Evolutionary conservation across 2,329 filamentous ascomycete species (phyloP).

Genomic region (Colletotrichum salicis): DNA sequence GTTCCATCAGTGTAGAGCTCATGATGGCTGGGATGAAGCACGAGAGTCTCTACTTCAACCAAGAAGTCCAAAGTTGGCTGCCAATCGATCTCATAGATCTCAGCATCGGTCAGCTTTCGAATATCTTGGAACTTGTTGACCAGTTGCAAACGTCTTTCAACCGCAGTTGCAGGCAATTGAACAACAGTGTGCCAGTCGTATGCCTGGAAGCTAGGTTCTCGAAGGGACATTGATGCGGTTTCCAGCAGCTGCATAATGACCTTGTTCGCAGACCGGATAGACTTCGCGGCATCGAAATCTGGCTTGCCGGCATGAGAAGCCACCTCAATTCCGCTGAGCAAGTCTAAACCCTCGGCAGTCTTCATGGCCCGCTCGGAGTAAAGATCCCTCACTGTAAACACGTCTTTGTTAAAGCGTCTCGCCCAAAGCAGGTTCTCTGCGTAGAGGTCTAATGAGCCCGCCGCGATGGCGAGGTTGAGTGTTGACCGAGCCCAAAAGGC

Average conservation of each 20-base stretch:
- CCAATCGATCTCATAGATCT: neutral
- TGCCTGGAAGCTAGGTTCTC: constrained; percentile 19
- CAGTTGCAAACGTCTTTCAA: neutral
- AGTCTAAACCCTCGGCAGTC: neutral
- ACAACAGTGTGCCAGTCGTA: neutral
- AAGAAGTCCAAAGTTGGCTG: constrained; percentile 1
- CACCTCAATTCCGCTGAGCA: constrained; percentile 2
- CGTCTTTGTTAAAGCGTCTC: constrained; percentile 45
- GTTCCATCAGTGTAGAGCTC: neutral
- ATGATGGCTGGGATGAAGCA: neutral
- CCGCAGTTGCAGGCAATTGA: neutral
- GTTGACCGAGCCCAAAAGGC: constrained; percentile 42
- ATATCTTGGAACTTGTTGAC: neutral
- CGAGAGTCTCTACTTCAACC: neutral
- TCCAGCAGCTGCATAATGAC: constrained; percentile 15
- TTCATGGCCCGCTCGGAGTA: constrained; percentile 30
- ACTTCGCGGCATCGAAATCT: neutral
- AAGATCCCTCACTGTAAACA: constrained; percentile 28
- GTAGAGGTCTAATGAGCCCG: constrained; percentile 39
- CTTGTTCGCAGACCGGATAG: neutral
- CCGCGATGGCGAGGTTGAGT: constrained; percentile 42
- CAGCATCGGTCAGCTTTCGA: neutral
- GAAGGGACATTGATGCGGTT: constrained; percentile 6
- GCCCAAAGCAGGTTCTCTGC: constrained; percentile 42
- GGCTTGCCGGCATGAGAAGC: neutral